phyloP scores from a whole-genome alignment of 2,329 filamentous ascomycete species.

The Cladosporium velox region DNA sequence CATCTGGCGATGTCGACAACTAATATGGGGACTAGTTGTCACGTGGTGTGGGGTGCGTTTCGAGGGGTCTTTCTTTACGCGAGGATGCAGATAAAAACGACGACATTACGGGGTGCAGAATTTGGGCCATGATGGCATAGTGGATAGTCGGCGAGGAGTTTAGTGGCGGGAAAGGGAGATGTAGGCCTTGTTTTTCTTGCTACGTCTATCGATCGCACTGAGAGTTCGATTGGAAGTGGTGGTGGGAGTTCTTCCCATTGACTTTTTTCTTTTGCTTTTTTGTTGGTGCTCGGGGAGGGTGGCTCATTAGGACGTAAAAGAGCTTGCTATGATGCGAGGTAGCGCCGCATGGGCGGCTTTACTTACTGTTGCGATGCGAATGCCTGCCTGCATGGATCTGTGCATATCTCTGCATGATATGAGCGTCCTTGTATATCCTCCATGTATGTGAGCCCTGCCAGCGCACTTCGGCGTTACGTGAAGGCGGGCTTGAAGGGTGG shows the following conservation, averaged over 20 bases:
- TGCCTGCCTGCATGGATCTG: not conserved
- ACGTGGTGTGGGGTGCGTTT: slow-evolving; percentile 18
- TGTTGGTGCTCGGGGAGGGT: not conserved
- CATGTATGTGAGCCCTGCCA: slow-evolving; percentile 18
- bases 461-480: slow-evolving; percentile 3
- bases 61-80: not conserved
- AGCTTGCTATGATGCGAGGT: not conserved
- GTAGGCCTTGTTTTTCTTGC: not conserved
- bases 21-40: not conserved
- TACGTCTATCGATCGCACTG: slow-evolving; percentile 4
- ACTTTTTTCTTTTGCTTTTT: not conserved
- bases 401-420: not conserved
- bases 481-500: not conserved
- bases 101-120: slow-evolving; percentile 12
- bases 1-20: not conserved
- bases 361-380: not conserved
- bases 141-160: not conserved
- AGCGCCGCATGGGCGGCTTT: slow-evolving; percentile 2
- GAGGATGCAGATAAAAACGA: not conserved
- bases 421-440: not conserved
- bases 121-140: slow-evolving; percentile 15
- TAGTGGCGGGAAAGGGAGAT: not conserved
- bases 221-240: not conserved
- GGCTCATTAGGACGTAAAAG: not conserved
- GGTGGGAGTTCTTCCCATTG: not conserved